Evolutionary conservation across 352 stramenopile genomes (phyloP).

Genomic region (Aphanomyces euteiches): DNA sequence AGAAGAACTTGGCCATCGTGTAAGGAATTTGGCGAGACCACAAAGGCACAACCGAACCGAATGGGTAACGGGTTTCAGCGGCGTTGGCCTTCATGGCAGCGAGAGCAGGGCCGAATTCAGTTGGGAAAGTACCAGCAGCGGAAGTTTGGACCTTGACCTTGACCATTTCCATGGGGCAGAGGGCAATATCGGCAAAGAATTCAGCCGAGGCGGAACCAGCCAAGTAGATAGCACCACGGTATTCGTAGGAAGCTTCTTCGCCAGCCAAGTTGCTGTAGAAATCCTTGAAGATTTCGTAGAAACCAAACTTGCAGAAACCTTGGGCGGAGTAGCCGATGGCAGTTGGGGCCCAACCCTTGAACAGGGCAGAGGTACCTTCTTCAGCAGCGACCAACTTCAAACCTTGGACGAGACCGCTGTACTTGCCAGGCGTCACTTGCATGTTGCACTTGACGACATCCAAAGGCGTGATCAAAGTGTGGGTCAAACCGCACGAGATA

Average conservation of each 20-base stretch:
- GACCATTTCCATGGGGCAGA: conserved; percentile 94
- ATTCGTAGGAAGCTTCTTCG: conserved; percentile 91
- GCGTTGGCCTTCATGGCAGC: conserved; percentile 86
- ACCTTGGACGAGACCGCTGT: conserved; percentile 66
- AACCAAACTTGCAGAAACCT: conserved; percentile 91
- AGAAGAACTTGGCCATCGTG: conserved; percentile 99
- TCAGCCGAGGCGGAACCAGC: conserved; percentile 90
- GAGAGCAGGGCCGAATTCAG: conserved; percentile 81
- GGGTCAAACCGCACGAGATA: conserved; percentile 89
- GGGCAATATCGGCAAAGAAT: conserved; percentile 91
- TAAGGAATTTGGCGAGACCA: conserved; percentile 95
- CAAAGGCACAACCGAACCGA: conserved; percentile 87
- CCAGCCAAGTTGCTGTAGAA: conserved; percentile 87
- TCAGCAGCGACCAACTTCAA: conserved; percentile 85
- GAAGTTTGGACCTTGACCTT: conserved; percentile 94
- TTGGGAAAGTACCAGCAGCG: conserved; percentile 84
- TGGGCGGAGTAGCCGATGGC: conserved; percentile 89
- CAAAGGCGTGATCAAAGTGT: conserved; percentile 90
- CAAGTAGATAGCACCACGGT: conserved; percentile 89
- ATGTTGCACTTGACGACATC: conserved; percentile 96
- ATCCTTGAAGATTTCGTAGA: conserved; percentile 96
- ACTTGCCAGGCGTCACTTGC: conserved; percentile 89
- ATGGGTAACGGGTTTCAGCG: conserved; percentile 87
- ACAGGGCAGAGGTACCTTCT: conserved; percentile 75
- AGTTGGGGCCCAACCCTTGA: conserved; percentile 91